phyloP scores from a whole-genome alignment of 169 alveolate genomes.

The Cryptosporidium canis region DNA sequence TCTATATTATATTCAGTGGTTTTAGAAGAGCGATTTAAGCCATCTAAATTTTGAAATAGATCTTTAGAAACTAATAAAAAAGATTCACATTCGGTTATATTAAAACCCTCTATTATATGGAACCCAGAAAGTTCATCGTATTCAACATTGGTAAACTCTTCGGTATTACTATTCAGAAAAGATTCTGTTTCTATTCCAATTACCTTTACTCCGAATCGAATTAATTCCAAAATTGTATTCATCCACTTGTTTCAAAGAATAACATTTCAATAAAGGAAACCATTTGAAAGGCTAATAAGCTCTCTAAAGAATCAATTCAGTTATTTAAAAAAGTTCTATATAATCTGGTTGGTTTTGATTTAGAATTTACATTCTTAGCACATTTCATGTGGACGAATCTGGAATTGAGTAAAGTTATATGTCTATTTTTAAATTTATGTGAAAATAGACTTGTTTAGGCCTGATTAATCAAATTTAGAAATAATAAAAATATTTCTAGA shows the following conservation, averaged over 20 bases:
- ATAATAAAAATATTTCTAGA: neutral
- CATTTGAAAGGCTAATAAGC: neutral
- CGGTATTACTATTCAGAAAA: neutral
- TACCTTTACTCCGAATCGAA: neutral
- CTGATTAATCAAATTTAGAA: neutral
- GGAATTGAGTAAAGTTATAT: slow-evolving; percentile 43
- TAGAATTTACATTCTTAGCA: neutral
- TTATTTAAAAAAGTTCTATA: neutral
- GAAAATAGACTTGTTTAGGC: neutral
- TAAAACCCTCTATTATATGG: slow-evolving; percentile 32
- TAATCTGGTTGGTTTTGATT: neutral
- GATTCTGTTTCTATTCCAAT: neutral
- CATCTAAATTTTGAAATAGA: neutral
- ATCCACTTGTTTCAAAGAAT: neutral
- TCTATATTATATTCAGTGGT: neutral
- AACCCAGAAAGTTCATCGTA: slow-evolving; percentile 44
- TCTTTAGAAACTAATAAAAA: slow-evolving; percentile 37
- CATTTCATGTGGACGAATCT: slow-evolving; percentile 69
- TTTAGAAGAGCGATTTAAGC: neutral
- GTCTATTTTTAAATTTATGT: slow-evolving; percentile 11
- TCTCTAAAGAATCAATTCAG: neutral
- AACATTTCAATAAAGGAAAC: neutral
- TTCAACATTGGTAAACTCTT: neutral
- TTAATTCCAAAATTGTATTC: slow-evolving; percentile 26
- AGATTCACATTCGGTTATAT: slow-evolving; percentile 39